phyloP scores from a whole-genome alignment of 768 basidiomycete species.

The Scleroderma citrinum region DNA sequence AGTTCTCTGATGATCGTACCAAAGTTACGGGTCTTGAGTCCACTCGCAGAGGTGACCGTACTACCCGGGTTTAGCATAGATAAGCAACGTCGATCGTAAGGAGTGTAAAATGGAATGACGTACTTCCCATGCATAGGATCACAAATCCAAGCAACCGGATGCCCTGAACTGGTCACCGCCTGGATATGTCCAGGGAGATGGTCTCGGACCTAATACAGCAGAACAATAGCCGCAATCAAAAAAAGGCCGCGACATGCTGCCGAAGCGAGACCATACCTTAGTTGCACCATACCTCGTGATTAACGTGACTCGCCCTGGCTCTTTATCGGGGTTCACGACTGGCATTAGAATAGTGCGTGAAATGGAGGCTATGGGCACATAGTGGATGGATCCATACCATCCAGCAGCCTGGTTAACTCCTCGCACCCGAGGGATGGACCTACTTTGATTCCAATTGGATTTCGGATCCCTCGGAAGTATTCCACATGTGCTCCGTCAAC shows the following conservation, averaged over 20 bases:
- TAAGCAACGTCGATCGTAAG: slow-evolving; percentile 1
- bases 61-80: slow-evolving; percentile 40
- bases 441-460: slow-evolving; percentile 94
- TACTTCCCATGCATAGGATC: slow-evolving; percentile 99
- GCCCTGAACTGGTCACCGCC: slow-evolving; percentile 71
- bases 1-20: slow-evolving; percentile 86
- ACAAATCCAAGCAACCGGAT: slow-evolving; percentile 91
- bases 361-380: neutral
- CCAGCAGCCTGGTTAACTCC: slow-evolving; percentile 71
- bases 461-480: slow-evolving; percentile 87
- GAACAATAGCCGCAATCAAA: slow-evolving; percentile 2
- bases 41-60: slow-evolving; percentile 73
- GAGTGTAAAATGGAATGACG: slow-evolving; percentile 24
- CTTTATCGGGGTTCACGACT: slow-evolving; percentile 88
- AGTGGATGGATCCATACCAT: slow-evolving; percentile 46
- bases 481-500: slow-evolving; percentile 92
- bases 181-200: slow-evolving; percentile 76
- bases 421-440: slow-evolving; percentile 80
- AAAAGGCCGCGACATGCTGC: no score
- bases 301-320: slow-evolving; percentile 77
- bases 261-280: slow-evolving; percentile 46
- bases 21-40: slow-evolving; percentile 89
- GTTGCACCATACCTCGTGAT: slow-evolving; percentile 92
- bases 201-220: slow-evolving; percentile 52
- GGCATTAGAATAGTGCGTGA: neutral